These are phyloP conservation scores for Schizonepeta tenuifolia DNA, from an alignment of 257 asterid genomes.

Conservation along the genomic window DNA sequence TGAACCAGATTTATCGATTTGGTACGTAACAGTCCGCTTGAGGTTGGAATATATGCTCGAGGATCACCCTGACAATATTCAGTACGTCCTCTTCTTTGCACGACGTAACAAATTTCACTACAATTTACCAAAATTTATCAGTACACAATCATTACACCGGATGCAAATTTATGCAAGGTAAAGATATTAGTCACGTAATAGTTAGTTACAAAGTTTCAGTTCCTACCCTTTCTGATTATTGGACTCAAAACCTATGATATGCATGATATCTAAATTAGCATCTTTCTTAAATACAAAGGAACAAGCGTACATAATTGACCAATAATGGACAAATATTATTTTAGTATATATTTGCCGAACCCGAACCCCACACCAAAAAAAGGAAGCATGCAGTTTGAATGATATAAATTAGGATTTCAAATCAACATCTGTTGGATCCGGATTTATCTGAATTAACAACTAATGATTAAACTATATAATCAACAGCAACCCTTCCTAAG, in stretches of 20 bases:
- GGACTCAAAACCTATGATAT: neutral
- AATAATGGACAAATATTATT: constrained; percentile 2
- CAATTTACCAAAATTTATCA: neutral
- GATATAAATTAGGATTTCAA: constrained; percentile 25
- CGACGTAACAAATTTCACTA: constrained; percentile 45
- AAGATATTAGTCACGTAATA: neutral
- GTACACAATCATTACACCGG: neutral
- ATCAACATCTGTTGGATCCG: constrained; percentile 19
- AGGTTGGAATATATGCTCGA: constrained; percentile 46
- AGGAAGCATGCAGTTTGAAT: neutral
- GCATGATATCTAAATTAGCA: constrained; percentile 19
- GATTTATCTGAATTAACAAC: constrained; percentile 23
- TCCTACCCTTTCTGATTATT: neutral
- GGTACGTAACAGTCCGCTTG: constrained; percentile 25
- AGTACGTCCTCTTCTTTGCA: constrained; percentile 52
- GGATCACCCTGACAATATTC: constrained; percentile 38
- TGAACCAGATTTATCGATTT: constrained; percentile 20
- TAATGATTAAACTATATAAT: constrained; percentile 10
- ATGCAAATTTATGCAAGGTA: neutral
- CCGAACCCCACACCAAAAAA: constrained; percentile 25
- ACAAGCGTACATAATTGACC: constrained; percentile 24
- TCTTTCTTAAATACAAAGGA: neutral
- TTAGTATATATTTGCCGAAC: neutral
- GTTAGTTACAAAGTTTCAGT: neutral
- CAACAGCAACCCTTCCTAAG: neutral